Base-by-base conservation (phyloP, 179 eudicot genomes). In the Pouteria campechiana region DNA sequence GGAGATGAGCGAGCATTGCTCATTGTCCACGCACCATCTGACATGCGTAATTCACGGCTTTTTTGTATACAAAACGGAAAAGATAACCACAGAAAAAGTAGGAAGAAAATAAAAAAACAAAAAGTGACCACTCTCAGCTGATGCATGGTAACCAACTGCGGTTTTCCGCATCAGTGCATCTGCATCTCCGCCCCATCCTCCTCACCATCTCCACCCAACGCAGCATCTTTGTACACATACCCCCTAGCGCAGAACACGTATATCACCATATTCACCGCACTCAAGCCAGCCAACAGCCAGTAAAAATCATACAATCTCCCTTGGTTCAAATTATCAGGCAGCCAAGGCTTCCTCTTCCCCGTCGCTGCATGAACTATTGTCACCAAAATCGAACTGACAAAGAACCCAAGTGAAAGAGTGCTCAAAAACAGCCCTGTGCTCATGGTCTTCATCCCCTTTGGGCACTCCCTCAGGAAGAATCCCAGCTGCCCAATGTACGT, bases 401-500 rank as follows among this genome's bases (percentile, higher is more conserved):
- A 76, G 25, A 63, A 76, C 54, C 79, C 84, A n/a, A 76, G 37
- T 17, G 84, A 61, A 1, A 76, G 65, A 2, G 84, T 76, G 43
- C 78, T 76, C 37, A 76, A 41, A 31, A 76, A 76, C 30, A 76
- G 28, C 48, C 83, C 79, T 1, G 84, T 76, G 60, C 76, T 73
- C 67, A 76, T 76, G 3, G 84, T 76, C 48, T 76, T 76, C 84
- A 76, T 76, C 17, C 84, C 84, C 32, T 63, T 73, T 2, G 84
- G 84, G 17, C 79, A 76, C 60, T 76, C 84, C 54, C 69, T 56
- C 2, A 76, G 56, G 54, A 76, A 76, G 46, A 73, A 76, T 41
- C 63, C 79, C 0, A 76, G 69, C 32, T 76, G 84, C n/a, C 84
- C 84, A 0, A 65, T 66, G 54, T 76, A 76, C 0, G 65, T 76